Conservation (phyloP, 2,329 filamentous ascomycete species). For the Nemania sp. region DNA sequence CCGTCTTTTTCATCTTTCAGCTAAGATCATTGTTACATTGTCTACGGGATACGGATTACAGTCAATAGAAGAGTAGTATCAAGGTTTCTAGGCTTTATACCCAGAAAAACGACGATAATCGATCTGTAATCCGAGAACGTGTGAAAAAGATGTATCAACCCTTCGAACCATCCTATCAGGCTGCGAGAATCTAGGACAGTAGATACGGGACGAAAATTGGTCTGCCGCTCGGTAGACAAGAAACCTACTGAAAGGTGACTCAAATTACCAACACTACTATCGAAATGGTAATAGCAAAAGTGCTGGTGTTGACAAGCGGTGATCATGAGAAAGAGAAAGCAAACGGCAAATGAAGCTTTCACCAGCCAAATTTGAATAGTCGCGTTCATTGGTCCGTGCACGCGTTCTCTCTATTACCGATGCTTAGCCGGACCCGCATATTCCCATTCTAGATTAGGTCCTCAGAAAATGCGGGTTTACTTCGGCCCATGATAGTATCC, state of each 20-base stretch:
- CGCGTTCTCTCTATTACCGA: neutral
- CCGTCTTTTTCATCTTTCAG: too few relatives aligned
- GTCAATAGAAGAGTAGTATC: neutral
- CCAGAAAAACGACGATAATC: neutral
- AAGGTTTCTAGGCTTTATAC: neutral
- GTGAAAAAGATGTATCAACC: constrained; percentile 71
- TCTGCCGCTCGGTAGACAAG: constrained; percentile 52
- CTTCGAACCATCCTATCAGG: constrained; percentile 88
- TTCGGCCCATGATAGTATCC: constrained; percentile 34
- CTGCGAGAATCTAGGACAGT: constrained; percentile 80
- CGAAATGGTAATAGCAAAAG: constrained; percentile 47
- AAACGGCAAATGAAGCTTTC: constrained; percentile 14
- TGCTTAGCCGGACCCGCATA: constrained; percentile 28
- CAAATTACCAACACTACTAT: constrained; percentile 51
- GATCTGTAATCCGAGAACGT: neutral
- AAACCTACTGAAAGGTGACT: constrained; percentile 51
- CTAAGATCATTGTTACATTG: too few relatives aligned
- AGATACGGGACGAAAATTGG: constrained; percentile 78
- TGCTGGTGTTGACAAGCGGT: constrained; percentile 48
- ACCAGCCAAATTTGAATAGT: constrained; percentile 16
- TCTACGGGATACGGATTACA: neutral
- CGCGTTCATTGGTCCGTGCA: constrained; percentile 21
- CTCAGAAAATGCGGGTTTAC: constrained; percentile 24
- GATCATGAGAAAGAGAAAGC: constrained; percentile 42
- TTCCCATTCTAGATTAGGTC: neutral